Conservation (phyloP, 306 rosid species). For the Glycine latifolia region DNA sequence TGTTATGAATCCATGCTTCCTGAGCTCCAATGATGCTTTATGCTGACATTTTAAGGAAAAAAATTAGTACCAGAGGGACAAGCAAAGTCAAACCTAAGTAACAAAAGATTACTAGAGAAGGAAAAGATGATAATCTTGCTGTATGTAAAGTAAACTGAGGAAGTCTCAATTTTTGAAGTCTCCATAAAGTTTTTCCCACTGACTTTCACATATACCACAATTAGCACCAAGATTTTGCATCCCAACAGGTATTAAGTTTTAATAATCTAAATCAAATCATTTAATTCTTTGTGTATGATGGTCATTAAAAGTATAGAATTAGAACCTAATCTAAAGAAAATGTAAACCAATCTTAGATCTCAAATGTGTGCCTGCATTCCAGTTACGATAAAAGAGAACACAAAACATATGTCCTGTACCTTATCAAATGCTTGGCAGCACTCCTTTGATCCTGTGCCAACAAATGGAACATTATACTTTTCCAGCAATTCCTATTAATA, state of each 20-base stretch:
- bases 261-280: constrained; percentile 25
- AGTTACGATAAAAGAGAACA: constrained; percentile 22
- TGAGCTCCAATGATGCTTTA: constrained; percentile 86
- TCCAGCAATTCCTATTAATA: constrained; percentile 81
- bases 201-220: constrained; percentile 32
- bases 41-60: constrained; percentile 61
- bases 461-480: constrained; percentile 81
- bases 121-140: too few relatives aligned
- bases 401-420: constrained; percentile 55
- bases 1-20: constrained; percentile 70
- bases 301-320: background rate
- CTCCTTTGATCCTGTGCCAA: constrained; percentile 90
- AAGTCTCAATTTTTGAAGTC: constrained; percentile 22
- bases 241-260: background rate
- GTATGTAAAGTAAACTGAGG: constrained; percentile 13
- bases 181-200: constrained; percentile 17
- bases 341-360: constrained; percentile 26
- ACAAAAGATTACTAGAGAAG: background rate
- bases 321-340: constrained; percentile 27
- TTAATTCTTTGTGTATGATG: constrained; percentile 3
- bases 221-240: constrained; percentile 17
- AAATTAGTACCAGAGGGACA: constrained; percentile 24
- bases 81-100: constrained; percentile 22
- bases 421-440: constrained; percentile 90
- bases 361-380: constrained; percentile 3